Evolutionary conservation across 1,139 yeast genomes (phyloP).

Genomic region (Ashbya aceris): DNA sequence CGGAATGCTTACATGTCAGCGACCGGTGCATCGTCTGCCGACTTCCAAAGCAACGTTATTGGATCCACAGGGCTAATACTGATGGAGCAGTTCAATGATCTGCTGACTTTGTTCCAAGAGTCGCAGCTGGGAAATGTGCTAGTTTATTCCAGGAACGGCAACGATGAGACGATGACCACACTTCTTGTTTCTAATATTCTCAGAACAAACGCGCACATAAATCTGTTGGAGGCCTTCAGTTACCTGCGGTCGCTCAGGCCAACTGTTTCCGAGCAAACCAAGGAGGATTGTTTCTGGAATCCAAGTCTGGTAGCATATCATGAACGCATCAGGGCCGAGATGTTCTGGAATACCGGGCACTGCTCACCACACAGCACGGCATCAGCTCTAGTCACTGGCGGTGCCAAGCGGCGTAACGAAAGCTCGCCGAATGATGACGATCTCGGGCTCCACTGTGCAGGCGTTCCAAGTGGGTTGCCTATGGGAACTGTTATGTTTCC

Average conservation of each 20-base stretch:
- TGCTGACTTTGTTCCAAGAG: constrained; percentile 19
- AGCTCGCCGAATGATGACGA: too few species aligned
- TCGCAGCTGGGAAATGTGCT: constrained; percentile 18
- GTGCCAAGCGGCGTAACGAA: too few species aligned
- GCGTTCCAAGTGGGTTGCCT: too few species aligned
- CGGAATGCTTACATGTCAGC: constrained; percentile 1
- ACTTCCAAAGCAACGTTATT: constrained; percentile 16
- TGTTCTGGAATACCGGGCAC: too few species aligned
- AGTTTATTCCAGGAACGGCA: constrained; percentile 24
- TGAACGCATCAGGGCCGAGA: constrained; percentile 18
- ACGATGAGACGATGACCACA: constrained; percentile 22
- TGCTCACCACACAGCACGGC: too few species aligned
- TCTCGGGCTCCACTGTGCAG: too few species aligned
- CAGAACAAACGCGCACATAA: constrained; percentile 18
- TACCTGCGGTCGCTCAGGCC: constrained; percentile 24
- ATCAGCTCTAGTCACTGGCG: too few species aligned
- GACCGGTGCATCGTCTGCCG: constrained; percentile 2
- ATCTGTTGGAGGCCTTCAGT: constrained; percentile 22
- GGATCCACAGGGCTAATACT: constrained; percentile 15
- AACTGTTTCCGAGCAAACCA: constrained; percentile 13
- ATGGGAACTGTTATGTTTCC: too few species aligned
- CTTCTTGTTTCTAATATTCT: constrained; percentile 22
- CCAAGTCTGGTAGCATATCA: constrained; percentile 21
- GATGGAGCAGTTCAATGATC: constrained; percentile 24
- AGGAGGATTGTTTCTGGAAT: constrained; percentile 21